Evolutionary conservation across 2,329 filamentous ascomycete genomes (phyloP).

Genomic region (Ceratocystiopsis minuta): DNA sequence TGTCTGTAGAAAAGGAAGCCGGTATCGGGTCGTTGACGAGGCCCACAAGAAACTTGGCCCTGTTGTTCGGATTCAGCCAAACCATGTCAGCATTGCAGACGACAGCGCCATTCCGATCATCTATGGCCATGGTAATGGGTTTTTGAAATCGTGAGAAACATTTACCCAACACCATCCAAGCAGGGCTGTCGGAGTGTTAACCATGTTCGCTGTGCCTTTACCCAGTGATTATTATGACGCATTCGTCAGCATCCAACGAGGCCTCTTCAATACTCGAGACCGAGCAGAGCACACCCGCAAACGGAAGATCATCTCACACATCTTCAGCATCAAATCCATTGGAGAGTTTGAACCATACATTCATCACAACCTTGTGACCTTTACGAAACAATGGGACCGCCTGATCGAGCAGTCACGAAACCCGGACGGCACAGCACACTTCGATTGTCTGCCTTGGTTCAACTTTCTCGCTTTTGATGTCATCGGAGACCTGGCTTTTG

Average conservation of each 20-base stretch:
- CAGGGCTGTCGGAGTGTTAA: not conserved
- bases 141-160: conserved; percentile 41
- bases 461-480: conserved; percentile 43
- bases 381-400: conserved; percentile 55
- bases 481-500: conserved; percentile 46
- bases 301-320: conserved; percentile 75
- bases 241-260: conserved; percentile 71
- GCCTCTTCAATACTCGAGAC: conserved; percentile 79
- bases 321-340: conserved; percentile 67
- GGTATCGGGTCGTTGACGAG: conserved; percentile 48
- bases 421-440: conserved; percentile 36
- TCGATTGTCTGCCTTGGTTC: conserved; percentile 70
- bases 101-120: conserved; percentile 57
- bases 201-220: no score
- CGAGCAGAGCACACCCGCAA: conserved; percentile 71
- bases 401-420: conserved; percentile 29
- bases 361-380: conserved; percentile 55
- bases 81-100: conserved; percentile 69
- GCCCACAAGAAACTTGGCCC: conserved; percentile 60
- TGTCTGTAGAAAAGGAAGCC: conserved; percentile 44
- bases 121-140: conserved; percentile 66
- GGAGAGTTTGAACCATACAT: conserved; percentile 82
- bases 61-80: conserved; percentile 68
- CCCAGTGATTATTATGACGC: conserved; percentile 71
- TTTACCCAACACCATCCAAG: not conserved